Base-by-base conservation (phyloP, 2,329 filamentous ascomycete genomes). In the Hypoxylon sp. region DNA sequence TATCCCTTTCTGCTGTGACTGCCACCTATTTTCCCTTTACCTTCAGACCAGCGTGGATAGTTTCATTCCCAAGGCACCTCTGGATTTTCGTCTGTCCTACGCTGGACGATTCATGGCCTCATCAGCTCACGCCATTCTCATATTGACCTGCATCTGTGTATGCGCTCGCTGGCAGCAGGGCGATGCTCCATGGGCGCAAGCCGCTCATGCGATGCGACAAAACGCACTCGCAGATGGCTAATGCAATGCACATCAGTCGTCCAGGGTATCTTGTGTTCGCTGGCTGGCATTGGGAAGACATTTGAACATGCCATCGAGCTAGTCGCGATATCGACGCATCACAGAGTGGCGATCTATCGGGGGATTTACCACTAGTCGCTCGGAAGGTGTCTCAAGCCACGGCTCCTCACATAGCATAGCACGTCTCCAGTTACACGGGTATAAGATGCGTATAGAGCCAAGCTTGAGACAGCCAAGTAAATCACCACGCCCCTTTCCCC, bases 301-400 rank as follows among this genome's bases (percentile, higher is more conserved):
- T 40, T 24, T 24, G 38, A n/a, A 24, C 13, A 15, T 15, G 20
- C 21, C 38, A 23, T 13, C 21, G 33, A 43, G 18, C 23, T 23
- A 20, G 31, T 41, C 23, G 29, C 24, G 20, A 42, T 24, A 8
- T 59, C 18, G 42, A 49, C 20, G 26, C 42, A 46, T 46, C 26
- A 20, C 31, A 26, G 46, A 20, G 40, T 33, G 46, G 20, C 46
- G 17, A 33, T 35, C 27, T 53, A 57, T 55, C 48, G 47, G 49
- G 47, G 49, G 15, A 48, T 51, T 37, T 42, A 55, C 48, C 31
- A 50, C 50, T 43, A 58, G 48, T 54, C 17, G 41, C 18, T 21
- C 23, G 31, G 31, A 18, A 35, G 42, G 29, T 61, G 55, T 61
- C 54, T 58, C 42, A 58, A 33, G 33, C 54, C 54, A 58, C 53